Evolutionary conservation across 2,329 filamentous ascomycete genomes (phyloP), one percentile per base, ranked within the genome.

Genomic region (Arthrobotrys entomopaga): DNA sequence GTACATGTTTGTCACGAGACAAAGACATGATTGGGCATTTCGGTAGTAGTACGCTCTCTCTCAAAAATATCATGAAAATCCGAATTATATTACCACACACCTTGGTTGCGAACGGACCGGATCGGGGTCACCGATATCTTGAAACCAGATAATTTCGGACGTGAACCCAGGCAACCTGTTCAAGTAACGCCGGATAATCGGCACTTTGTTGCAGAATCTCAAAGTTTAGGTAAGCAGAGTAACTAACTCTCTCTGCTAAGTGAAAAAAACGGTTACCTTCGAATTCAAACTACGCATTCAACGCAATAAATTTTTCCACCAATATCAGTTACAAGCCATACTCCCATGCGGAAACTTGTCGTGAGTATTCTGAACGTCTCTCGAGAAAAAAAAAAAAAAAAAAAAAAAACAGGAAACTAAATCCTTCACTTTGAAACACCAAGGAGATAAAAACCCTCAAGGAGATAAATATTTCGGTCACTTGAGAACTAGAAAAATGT

Each of bases 201-300:
- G 65, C 65, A 69, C 16, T 29, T 49, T 16, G 24, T 56, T 48
- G 65, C 24, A 57, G 43, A 34, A 34, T 34, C 29, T 34, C 10
- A 6, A 34, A 10, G 29, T 34, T n/a, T 34, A 34, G 29, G 29
- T 34, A 34, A 34, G 29, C 5, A 34, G 7, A 34, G 29, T 34
- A 34, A n/a, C n/a, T n/a, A n/a, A n/a, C n/a, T n/a, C n/a, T n/a
- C n/a, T n/a, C n/a, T n/a, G n/a, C n/a, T n/a, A n/a, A n/a, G n/a
- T n/a, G n/a, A n/a, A n/a, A n/a, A n/a, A n/a, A n/a, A n/a, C n/a
- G n/a, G n/a, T n/a, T n/a, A n/a, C n/a, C n/a, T n/a, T n/a, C n/a
- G n/a, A n/a, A 61, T 50, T 61, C 57, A 49, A 42, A 19, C 26
- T 40, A 26, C 26, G 22, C 6, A 48, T 49, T 16, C 13, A 26